Percentiles rank a stretch among this genome's conserved stretches.
These are phyloP conservation scores for Aspergillus sclerotiicarbonarius DNA, from an alignment of 495 filamentous ascomycete species.

Conservation along the genomic window DNA sequence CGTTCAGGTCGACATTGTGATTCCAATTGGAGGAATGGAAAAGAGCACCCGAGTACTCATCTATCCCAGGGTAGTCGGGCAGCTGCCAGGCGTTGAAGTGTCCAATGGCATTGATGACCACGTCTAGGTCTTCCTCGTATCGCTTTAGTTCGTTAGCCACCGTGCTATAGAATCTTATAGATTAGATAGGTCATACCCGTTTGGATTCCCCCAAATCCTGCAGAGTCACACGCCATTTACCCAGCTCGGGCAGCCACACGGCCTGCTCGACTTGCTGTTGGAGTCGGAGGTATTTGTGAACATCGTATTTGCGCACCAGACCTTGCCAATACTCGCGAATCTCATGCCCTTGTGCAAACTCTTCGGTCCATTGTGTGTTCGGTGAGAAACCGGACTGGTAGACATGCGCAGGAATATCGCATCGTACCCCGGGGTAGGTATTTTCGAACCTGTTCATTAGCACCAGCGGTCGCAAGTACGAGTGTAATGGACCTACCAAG, in stretches of 20 bases:
- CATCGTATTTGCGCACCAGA: conserved; percentile 58
- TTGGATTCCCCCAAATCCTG: conserved; percentile 32
- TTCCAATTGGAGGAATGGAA: conserved; percentile 58
- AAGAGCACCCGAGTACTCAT: conserved; percentile 46
- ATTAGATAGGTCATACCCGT: conserved; percentile 22
- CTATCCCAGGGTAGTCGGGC: conserved; percentile 51
- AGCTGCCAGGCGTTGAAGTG: conserved; percentile 56
- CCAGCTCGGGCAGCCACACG: conserved; percentile 50
- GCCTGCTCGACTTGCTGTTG: conserved; percentile 50
- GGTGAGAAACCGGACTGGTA: conserved; percentile 67
- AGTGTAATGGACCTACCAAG: conserved; percentile 33
- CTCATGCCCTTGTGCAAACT: conserved; percentile 62
- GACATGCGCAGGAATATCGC: conserved; percentile 69
- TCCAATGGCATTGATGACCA: conserved; percentile 59
- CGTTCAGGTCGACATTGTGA: conserved; percentile 42
- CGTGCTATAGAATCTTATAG: too few species aligned
- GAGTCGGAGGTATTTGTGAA: conserved; percentile 54
- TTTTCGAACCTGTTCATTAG: conserved; percentile 46
- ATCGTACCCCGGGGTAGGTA: conserved; percentile 57
- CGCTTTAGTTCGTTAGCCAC: conserved; percentile 23
- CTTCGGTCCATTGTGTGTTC: conserved; percentile 63
- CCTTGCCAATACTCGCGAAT: conserved; percentile 65
- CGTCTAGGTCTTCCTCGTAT: conserved; percentile 54
- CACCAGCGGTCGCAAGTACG: too few species aligned
- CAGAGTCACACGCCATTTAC: conserved; percentile 51